These are phyloP conservation scores for Abelmoschus esculentus DNA, from an alignment of 345 rosid genomes.

Conservation along the genomic window DNA sequence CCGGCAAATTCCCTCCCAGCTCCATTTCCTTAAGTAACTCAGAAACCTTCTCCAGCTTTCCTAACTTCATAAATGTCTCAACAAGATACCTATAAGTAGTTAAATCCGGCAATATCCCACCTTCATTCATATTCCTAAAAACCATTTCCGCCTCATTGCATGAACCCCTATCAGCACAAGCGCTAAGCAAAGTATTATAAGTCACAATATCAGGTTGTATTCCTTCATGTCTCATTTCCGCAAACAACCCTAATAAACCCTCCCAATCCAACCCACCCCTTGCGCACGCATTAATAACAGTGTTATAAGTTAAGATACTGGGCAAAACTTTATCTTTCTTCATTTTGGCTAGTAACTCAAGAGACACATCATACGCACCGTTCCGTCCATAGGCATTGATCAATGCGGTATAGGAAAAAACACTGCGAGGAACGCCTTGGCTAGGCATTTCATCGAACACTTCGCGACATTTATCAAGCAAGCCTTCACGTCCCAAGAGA, in stretches of 20 bases:
- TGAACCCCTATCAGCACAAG: constrained; percentile 79
- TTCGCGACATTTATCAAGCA: constrained; percentile 77
- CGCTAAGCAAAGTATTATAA: constrained; percentile 79
- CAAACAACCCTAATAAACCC: constrained; percentile 78
- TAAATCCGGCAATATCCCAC: constrained; percentile 80
- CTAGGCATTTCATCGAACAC: constrained; percentile 84
- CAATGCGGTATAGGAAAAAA: constrained; percentile 80
- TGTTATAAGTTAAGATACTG: constrained; percentile 80
- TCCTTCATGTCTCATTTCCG: constrained; percentile 94
- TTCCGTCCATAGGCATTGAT: constrained; percentile 86
- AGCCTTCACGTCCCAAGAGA: constrained; percentile 67
- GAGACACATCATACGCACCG: constrained; percentile 61
- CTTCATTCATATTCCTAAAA: constrained; percentile 88
- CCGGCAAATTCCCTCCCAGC: constrained; percentile 69
- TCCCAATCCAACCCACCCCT: constrained; percentile 95
- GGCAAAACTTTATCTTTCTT: constrained; percentile 70
- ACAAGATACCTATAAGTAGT: constrained; percentile 68
- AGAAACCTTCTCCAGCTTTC: constrained; percentile 57
- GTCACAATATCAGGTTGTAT: constrained; percentile 85
- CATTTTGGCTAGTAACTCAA: constrained; percentile 77
- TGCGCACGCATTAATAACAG: constrained; percentile 80
- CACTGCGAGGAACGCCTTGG: constrained; percentile 69
- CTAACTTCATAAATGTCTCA: constrained; percentile 64
- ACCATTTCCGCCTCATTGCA: constrained; percentile 94
- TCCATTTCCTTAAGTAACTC: constrained; percentile 78